A percentile compares a stretch with the other conserved stretches of the same genome.
phyloP scores from a whole-genome alignment of 306 rosid species.

The Oxytropis ochrocephala region DNA sequence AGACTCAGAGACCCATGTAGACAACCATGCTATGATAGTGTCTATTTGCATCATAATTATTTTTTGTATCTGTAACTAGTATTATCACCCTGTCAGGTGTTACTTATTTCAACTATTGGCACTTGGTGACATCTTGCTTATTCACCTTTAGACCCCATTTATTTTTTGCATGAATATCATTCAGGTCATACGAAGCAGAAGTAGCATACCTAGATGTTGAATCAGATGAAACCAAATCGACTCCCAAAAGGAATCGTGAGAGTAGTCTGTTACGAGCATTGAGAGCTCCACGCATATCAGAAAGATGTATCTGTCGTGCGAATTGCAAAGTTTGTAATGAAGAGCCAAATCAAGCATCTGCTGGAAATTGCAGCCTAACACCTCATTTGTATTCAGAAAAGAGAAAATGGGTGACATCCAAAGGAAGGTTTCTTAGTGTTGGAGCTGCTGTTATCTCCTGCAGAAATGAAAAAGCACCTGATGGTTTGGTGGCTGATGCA shows the following conservation, averaged over 20 bases:
- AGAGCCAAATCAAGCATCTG: constrained; percentile 22
- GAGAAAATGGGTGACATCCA: constrained; percentile 63
- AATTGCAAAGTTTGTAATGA: constrained; percentile 65
- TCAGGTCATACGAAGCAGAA: constrained; percentile 91
- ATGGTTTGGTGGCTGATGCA: constrained; percentile 93
- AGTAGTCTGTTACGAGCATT: constrained; percentile 17
- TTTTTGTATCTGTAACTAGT: neutral
- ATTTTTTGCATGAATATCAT: constrained; percentile 2
- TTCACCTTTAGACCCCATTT: neutral
- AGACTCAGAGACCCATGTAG: too few relatives aligned
- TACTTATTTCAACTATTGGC: neutral
- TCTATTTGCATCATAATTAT: neutral
- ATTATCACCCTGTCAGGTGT: neutral
- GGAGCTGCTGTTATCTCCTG: constrained; percentile 91
- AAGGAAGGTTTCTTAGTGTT: constrained; percentile 72
- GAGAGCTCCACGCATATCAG: constrained; percentile 32
- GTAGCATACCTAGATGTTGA: constrained; percentile 65
- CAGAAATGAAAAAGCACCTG: constrained; percentile 90
- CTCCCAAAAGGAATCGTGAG: constrained; percentile 29
- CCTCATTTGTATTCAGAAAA: constrained; percentile 41
- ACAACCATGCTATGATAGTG: neutral
- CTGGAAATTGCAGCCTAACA: constrained; percentile 23
- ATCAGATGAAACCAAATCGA: constrained; percentile 43
- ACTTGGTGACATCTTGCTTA: neutral
- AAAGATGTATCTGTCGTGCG: constrained; percentile 53